Evolutionary conservation across 2,329 filamentous ascomycete genomes (phyloP).

Genomic region (Trichoderma citrinoviride): DNA sequence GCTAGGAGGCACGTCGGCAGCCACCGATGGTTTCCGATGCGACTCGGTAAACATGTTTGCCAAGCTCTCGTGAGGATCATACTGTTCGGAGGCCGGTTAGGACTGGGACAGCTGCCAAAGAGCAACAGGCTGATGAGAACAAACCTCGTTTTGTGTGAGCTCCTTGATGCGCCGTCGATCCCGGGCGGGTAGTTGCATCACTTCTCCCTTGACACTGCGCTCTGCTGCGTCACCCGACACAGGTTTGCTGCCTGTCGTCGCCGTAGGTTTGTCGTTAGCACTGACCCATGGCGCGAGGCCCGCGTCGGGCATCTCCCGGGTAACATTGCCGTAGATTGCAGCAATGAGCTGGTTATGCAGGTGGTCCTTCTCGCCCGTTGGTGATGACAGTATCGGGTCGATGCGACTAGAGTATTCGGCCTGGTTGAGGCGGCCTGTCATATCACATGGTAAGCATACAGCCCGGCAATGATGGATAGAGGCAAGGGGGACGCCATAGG

Average conservation of each 20-base stretch:
- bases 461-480: neutral
- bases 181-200: slow-evolving; percentile 67
- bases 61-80: slow-evolving; percentile 55
- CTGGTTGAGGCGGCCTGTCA: slow-evolving; percentile 60
- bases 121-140: slow-evolving; percentile 29
- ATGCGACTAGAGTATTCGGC: slow-evolving; percentile 57
- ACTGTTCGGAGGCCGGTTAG: slow-evolving; percentile 37
- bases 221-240: slow-evolving; percentile 65
- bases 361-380: slow-evolving; percentile 58
- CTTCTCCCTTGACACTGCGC: slow-evolving; percentile 63
- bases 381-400: slow-evolving; percentile 57
- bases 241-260: slow-evolving; percentile 57
- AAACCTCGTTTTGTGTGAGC: slow-evolving; percentile 58
- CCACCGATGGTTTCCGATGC: slow-evolving; percentile 44
- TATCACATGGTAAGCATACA: slow-evolving; percentile 17
- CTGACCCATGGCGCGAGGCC: slow-evolving; percentile 70
- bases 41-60: slow-evolving; percentile 52
- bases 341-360: slow-evolving; percentile 67
- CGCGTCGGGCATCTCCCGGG: slow-evolving; percentile 64
- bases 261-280: slow-evolving; percentile 64
- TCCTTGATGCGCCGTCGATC: slow-evolving; percentile 67
- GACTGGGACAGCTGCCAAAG: neutral
- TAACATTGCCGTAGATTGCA: slow-evolving; percentile 67
- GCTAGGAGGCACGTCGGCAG: slow-evolving; percentile 63
- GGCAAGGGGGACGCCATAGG: neutral